Evolutionary conservation across 2,329 filamentous ascomycete genomes (phyloP), one percentile per base, ranked within the genome.

Genomic region (Fusarium musae): DNA sequence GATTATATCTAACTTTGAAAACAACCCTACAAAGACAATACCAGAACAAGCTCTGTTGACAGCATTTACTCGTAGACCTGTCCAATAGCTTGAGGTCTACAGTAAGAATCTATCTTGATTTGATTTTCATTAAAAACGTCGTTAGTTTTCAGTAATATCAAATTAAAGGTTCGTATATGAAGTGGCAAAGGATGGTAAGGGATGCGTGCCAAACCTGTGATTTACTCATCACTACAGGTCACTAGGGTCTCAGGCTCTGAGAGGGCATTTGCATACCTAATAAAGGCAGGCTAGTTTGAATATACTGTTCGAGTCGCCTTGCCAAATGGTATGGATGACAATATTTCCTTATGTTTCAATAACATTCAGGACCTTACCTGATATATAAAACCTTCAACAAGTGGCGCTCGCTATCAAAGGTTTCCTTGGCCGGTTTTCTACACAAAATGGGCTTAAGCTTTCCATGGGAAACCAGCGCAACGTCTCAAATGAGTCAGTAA

Each of bases 81-180:
- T 21, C 15, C 12, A n/a, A 17, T 0, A 21, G 10, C 9, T 40
- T 12, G 5, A 28, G 15, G 2, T 7, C 10, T 5, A 28, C 13
- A 40, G 17, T 13, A 9, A 28, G 5, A 7, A 7, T 28, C 19
- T 26, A 13, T 17, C 9, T 6, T 39, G 34, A 39, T 28, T 16
- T 12, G 0, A 8, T 7, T 53, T 28, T 23, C 28, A 5, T 19
- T 12, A 23, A 4, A 15, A 7, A 52, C 3, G 16, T 36, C 30
- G 6, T 34, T 26, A 12, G 6, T 34, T 4, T 5, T 23, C 30
- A 34, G 13, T n/a, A 52, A 52, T 52, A 15, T 52, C n/a, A 15
- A 34, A 13, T 36, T 12, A 34, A 52, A 26, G n/a, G 12, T 23
- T n/a, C 13, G 16, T 23, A 26, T 23, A 19, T 52, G 17, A 19